Evolutionary conservation across 2,329 filamentous ascomycete genomes (phyloP), one percentile per base, ranked within the genome.

Genomic region (Orbilia brochopaga): DNA sequence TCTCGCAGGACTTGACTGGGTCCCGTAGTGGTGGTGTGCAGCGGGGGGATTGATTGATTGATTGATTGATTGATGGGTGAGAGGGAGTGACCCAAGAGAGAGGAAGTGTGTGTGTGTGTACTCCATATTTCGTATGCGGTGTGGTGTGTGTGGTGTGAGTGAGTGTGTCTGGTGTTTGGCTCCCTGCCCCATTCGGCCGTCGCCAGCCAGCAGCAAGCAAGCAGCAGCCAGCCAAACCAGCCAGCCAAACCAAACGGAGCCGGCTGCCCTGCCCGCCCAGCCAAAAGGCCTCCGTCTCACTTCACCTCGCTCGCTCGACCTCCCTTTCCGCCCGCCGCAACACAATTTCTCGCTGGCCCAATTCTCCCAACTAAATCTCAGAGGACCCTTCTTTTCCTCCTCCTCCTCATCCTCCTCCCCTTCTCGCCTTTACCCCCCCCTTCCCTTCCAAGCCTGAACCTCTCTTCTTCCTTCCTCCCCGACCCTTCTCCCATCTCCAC

Each of bases 381-480:
- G 66, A 64, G 59, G 59, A 64, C 59, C 66, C 58, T 59, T 56
- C 51, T 37, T 57, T 55, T 52, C 64, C 52, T 61, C 50, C 50
- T 50, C 32, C 48, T 55, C 27, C 37, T 56, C 46, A 24, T 46
- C 42, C 37, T 58, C 52, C 53, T 56, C 44, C 19, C 48, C 15
- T 21, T 32, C 13, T 13, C 52, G 2, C 19, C 19, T 51, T 44
- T 54, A 23, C 23, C 44, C 44, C 35, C 61, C 4, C 30, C 40
- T 19, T 19, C 56, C 48, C 48, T 44, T 40, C 24, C 27, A 19
- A 30, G 63, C 32, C 32, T 57, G 37, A 53, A 63, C 58, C 58
- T 48, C 59, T 54, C 53, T 64, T 44, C 15, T 11, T 10, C 19
- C 19, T 51, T 60, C 60, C 60, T 35, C 57, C 44, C 44, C 21